Evolutionary conservation across 2,329 filamentous ascomycete genomes (phyloP), one percentile per base, ranked within the genome.

Genomic region (Herpotrichia juniperi): DNA sequence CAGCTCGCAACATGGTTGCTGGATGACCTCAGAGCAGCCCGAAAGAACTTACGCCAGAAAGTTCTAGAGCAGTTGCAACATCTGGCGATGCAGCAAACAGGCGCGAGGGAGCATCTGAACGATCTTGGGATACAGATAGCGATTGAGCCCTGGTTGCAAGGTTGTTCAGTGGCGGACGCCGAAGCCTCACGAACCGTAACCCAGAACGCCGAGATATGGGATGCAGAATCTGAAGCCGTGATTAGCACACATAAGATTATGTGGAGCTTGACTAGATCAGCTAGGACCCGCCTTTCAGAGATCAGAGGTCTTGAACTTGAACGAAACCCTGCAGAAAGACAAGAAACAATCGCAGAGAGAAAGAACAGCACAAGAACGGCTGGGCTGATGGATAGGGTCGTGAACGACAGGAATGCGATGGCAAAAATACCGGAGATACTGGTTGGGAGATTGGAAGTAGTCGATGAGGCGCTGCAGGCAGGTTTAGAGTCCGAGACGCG

Each of bases 301-400:
- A 50, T 44, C 2, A 56, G 55, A 9, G 48, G 49, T 10, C 31
- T 39, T 10, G 64, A 60, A 32, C 48, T 66, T 19, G 49, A 43
- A n/a, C n/a, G n/a, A n/a, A n/a, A n/a, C n/a, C n/a, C n/a, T n/a
- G n/a, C n/a, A n/a, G n/a, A n/a, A n/a, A n/a, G 37, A 56, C 17
- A 31, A 40, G 31, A 51, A 47, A 17, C 42, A 61, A n/a, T 42
- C 53, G 42, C 49, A 46, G 1, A 44, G n/a, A n/a, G n/a, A n/a
- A n/a, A n/a, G n/a, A n/a, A n/a, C n/a, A n/a, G n/a, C n/a, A n/a
- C n/a, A n/a, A n/a, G n/a, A n/a, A 63, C 61, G 9, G 51, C 51
- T 11, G n/a, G 5, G 1, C 54, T 59, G 32, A 64, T 63, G 48
- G 35, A 52, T 25, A 43, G 57, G 24, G 54, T 59, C 2, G 19